These are phyloP conservation scores for Mariannaea elegans DNA, from an alignment of 2,329 filamentous ascomycete genomes.

Conservation along the genomic window DNA sequence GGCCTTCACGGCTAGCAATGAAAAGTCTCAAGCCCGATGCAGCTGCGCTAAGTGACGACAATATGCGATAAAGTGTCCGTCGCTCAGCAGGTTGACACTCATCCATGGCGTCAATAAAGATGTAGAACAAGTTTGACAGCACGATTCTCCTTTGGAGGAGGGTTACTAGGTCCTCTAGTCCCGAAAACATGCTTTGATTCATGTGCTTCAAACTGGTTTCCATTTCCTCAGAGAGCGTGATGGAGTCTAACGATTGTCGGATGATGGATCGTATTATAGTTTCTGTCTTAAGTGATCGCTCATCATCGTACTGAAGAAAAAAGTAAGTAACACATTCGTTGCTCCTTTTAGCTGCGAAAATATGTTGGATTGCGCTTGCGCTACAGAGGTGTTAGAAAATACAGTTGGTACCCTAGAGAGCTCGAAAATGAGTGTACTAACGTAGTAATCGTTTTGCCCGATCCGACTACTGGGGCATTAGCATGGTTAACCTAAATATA, in stretches of 20 bases:
- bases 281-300: constrained; percentile 22
- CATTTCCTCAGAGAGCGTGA: neutral
- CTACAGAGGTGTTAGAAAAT: neutral
- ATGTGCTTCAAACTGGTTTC: neutral
- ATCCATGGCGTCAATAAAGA: constrained; percentile 48
- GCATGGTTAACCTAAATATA: neutral
- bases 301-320: constrained; percentile 20
- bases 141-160: neutral
- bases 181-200: neutral
- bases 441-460: constrained; percentile 40
- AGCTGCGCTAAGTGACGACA: neutral
- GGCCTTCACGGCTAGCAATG: constrained; percentile 40
- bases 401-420: neutral
- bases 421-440: neutral
- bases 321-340: constrained; percentile 21
- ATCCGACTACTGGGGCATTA: constrained; percentile 33
- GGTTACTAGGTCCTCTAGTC: neutral
- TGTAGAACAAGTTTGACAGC: constrained; percentile 19
- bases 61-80: neutral
- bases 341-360: constrained; percentile 6
- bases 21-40: constrained; percentile 34
- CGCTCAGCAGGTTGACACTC: constrained; percentile 42
- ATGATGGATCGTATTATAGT: constrained; percentile 28
- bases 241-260: constrained; percentile 18
- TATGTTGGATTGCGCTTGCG: constrained; percentile 22